Evolutionary conservation across 495 filamentous ascomycete species (phyloP), one percentile per base, ranked within the genome.

Genomic region (Xylaria curta): DNA sequence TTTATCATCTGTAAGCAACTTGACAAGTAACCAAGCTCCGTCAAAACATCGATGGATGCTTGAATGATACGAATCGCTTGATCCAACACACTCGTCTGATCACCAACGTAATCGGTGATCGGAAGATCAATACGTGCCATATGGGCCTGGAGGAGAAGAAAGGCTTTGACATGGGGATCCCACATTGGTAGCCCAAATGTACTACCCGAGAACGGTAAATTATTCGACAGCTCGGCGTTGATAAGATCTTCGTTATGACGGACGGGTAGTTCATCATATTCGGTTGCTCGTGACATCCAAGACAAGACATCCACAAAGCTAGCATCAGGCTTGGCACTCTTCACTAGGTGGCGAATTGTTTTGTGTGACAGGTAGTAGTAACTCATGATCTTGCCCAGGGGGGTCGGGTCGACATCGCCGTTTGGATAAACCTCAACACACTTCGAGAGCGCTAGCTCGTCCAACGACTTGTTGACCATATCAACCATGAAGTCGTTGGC

Each of bases 341-440:
- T 84, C 72, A 93, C 86, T 4, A 99, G 85, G 73, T 93, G 89
- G 0, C 96, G 91, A 74, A 99, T 94, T 8, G 97, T 98, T 79
- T 94, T 94, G 81, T 99, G 96, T 0, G 94, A 95, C 36, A 99
- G 90, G 78, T 99, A 99, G 85, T 99, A 99, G 84, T 99, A 99
- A 82, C 91, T 94, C 92, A 97, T 97, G 77, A 98, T 98, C 83
- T 97, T 98, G 73, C 96, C 96, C 49, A 98, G 85, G 0, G 96
- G 89, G 0, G 96, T 98, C 0, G 94, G 85, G 70, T 97, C 91
- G 36, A 99, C 88, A 72, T 98, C 92, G 31, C 94, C 94, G 75
- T 94, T 97, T n/a, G 92, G 89, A 73, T 91, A 90, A 3, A 95
- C 82, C 21, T 88, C 84, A 26, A 97, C 87, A 83, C 96, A 99